phyloP scores from a whole-genome alignment of 108 stramenopile genomes.

The Bacterosira constricta region DNA sequence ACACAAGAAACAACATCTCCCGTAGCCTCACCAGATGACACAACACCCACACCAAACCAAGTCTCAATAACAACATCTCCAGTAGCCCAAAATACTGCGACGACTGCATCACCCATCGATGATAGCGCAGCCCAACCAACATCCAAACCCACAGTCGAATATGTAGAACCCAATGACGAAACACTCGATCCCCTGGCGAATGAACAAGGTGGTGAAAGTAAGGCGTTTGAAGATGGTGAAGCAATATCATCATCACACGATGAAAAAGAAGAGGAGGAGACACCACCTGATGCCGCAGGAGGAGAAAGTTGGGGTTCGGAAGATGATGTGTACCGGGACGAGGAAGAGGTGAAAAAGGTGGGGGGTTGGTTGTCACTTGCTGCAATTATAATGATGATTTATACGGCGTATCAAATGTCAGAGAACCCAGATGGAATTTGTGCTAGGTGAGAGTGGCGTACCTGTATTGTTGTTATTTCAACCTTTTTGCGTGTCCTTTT shows the following conservation, averaged over 20 bases:
- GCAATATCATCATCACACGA: not conserved
- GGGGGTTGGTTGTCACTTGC: slow-evolving; percentile 67
- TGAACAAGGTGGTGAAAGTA: slow-evolving; percentile 28
- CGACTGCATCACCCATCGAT: not conserved
- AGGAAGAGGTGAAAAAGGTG: slow-evolving; percentile 66
- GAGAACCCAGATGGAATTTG: slow-evolving; percentile 85
- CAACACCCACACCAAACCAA: not conserved
- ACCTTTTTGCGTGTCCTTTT: not conserved
- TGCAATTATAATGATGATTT: slow-evolving; percentile 67
- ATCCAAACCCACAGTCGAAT: slow-evolving; percentile 9
- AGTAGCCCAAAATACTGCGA: not conserved
- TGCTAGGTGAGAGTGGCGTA: slow-evolving; percentile 67
- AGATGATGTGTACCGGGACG: slow-evolving; percentile 36
- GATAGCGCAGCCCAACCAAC: slow-evolving; percentile 5
- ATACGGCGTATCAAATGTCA: slow-evolving; percentile 82
- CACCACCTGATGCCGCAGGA: not conserved
- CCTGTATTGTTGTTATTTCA: not conserved
- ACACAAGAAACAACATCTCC: not conserved
- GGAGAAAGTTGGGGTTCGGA: slow-evolving; percentile 6
- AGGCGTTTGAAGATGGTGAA: slow-evolving; percentile 35
- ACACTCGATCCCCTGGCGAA: slow-evolving; percentile 34
- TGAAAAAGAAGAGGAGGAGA: slow-evolving; percentile 2
- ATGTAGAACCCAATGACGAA: slow-evolving; percentile 38
- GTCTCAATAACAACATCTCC: not conserved
- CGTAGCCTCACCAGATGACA: not conserved